A percentile compares a stretch with the other conserved stretches of the same genome.
phyloP scores from a whole-genome alignment of 2,329 filamentous ascomycete species.

The Coniochaeta ligniaria region DNA sequence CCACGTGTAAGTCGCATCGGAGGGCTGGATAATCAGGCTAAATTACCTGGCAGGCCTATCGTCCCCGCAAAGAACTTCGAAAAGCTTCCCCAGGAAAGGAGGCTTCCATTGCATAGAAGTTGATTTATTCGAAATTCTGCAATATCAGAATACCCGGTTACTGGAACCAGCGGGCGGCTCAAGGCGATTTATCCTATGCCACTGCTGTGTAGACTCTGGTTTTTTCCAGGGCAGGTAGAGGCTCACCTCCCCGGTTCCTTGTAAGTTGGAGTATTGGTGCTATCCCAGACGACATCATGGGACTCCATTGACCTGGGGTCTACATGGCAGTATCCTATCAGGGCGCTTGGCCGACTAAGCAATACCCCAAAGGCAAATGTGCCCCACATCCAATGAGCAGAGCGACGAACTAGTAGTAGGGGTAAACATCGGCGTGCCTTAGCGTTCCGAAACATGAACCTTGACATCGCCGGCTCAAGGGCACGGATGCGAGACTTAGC shows the following conservation, averaged over 20 bases:
- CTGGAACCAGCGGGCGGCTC: background rate
- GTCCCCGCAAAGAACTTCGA: background rate
- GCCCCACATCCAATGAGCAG: background rate
- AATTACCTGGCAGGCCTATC: background rate
- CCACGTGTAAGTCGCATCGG: background rate
- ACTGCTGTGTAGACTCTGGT: background rate
- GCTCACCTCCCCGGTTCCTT: background rate
- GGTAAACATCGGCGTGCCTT: background rate
- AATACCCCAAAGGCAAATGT: background rate
- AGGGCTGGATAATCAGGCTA: background rate
- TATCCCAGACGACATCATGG: background rate
- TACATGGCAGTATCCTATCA: background rate
- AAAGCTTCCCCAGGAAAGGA: background rate
- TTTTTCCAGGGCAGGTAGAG: too few species aligned
- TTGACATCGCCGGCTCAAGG: background rate
- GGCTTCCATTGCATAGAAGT: background rate
- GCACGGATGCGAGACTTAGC: background rate
- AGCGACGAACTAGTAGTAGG: background rate
- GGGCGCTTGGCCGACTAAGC: background rate
- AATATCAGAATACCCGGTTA: constrained; percentile 1
- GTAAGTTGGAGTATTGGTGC: background rate
- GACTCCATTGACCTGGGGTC: background rate
- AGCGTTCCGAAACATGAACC: background rate
- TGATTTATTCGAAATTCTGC: background rate
- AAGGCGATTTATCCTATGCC: background rate